phyloP scores from a whole-genome alignment of 352 stramenopile genomes.

The Phytopythium ostracodes region DNA sequence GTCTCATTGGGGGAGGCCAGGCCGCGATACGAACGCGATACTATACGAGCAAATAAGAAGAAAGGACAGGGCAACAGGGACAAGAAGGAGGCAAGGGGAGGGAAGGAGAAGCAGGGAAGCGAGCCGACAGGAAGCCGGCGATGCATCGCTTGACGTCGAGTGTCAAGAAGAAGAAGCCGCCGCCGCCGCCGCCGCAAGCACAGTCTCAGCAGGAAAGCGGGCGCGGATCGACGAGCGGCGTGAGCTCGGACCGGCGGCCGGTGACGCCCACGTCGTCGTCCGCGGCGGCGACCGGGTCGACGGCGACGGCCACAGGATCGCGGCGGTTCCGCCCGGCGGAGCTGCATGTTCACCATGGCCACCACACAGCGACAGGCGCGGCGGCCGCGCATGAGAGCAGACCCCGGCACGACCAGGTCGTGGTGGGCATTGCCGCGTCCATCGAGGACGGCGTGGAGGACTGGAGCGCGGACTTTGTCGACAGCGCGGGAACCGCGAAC shows the following conservation, averaged over 20 bases:
- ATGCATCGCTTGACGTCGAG: slow-evolving; percentile 10
- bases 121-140: not conserved
- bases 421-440: slow-evolving; percentile 66
- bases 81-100: not conserved
- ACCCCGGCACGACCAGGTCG: slow-evolving; percentile 44
- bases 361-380: not conserved
- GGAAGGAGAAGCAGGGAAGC: not conserved
- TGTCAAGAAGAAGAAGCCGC: slow-evolving; percentile 9
- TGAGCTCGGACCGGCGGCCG: slow-evolving; percentile 2
- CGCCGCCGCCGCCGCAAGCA: slow-evolving; percentile 2
- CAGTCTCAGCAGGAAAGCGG: not conserved
- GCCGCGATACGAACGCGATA: not conserved
- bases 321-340: slow-evolving; percentile 5
- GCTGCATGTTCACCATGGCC: slow-evolving; percentile 4
- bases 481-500: slow-evolving; percentile 9
- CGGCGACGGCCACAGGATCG: not conserved
- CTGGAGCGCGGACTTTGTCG: slow-evolving; percentile 65
- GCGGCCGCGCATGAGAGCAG: not conserved
- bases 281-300: not conserved
- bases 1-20: too few relatives aligned
- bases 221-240: not conserved
- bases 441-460: slow-evolving; percentile 70
- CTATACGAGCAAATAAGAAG: not conserved
- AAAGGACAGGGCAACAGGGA: not conserved
- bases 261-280: slow-evolving; percentile 5